Base-by-base conservation (phyloP, 2,329 filamentous ascomycete species). In the Sporothrix humicola region DNA sequence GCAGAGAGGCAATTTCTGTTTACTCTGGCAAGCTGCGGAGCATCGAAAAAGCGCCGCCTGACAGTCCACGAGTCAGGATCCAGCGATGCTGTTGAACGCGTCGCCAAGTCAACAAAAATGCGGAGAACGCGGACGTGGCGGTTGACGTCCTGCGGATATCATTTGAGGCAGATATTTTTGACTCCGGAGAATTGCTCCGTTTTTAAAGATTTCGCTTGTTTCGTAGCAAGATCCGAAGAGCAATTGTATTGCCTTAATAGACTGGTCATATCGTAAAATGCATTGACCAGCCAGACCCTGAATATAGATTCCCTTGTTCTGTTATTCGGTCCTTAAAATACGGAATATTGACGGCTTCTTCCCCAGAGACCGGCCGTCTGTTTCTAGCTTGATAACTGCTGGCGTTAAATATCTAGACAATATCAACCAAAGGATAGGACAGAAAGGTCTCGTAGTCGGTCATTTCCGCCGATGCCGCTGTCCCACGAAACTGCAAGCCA, bases 61-160 rank as follows among this genome's bases (percentile, higher is more conserved):
- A 42, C 23, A 6, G 48, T 68, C 63, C 48, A 56, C 66, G 66
- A 54, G 66, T 69, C 7, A 50, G 46, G 65, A 68, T 72, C 48
- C 61, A 61, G 42, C 23, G n/a, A 10, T 5, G 4, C 37, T 26
- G n/a, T 44, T 26, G 46, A 61, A 70, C 68, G 71, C 69, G 73
- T 74, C 73, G 54, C 69, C 71, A 71, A 74, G 71, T 73, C 73
- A 74, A 74, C 73, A 68, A 58, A 37, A 50, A 31, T 71, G 69
- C 54, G 54, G 69, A 61, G 42, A 68, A 50, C 17, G 65, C 26
- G 54, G 42, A 37, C 65, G 65, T 68, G 46, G 65, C 46, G 46
- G 23, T 37, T 37, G 31, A 37, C 31, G 31, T 37, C 31, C 31
- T 37, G 31, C 31, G 31, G 31, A 37, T 37, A 37, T 37, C 31